Base-by-base conservation (phyloP, 2,329 filamentous ascomycete genomes). In the Metarhizium anisopliae region DNA sequence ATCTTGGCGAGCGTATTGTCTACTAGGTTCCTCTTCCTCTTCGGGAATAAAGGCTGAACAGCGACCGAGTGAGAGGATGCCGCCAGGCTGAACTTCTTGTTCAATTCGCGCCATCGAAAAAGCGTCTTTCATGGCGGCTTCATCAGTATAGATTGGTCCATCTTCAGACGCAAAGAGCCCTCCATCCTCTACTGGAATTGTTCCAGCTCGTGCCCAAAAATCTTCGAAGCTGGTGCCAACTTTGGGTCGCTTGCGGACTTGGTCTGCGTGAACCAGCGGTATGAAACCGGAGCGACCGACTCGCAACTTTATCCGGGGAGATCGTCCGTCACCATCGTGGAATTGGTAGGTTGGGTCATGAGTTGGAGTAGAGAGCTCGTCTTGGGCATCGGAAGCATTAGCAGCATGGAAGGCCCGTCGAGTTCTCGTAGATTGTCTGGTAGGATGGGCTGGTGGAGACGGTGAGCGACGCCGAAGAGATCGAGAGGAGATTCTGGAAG, bases 1-100 rank as follows among this genome's bases (percentile, higher is more conserved):
- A 65, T 97, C 92, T 66, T 84, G 81, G 62, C 95, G 91, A n/a
- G 87, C 85, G 77, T 90, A 97, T 64, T 94, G 90, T 53, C 81
- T 79, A 0, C 84, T 81, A 0, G 89, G 89, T 63, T 95, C 88
- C 56, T 89, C 85, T 58, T 74, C 75, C 13, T 83, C 77, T 59
- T 94, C 89, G 0, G 89, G 88, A 18, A 85, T 78, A 62, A 89
- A 94, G 29, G 86, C 73, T 2, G 85, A 86, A 66, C 89, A 93
- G 58, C 80, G 78, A 58, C 84, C 83, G 54, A 79, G 74, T 52
- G 87, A 90, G 32, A 96, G 77, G 4, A 91, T 68, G 2, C 90
- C 90, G 16, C 91, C 92, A 5, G 85, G 82, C 63, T 89, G 78
- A 3, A 84, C 83, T 60, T 90, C 92, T 51, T 84, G 74, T 61